phyloP scores from a whole-genome alignment of 73 alveolate species.

The Breviolum minutum region DNA sequence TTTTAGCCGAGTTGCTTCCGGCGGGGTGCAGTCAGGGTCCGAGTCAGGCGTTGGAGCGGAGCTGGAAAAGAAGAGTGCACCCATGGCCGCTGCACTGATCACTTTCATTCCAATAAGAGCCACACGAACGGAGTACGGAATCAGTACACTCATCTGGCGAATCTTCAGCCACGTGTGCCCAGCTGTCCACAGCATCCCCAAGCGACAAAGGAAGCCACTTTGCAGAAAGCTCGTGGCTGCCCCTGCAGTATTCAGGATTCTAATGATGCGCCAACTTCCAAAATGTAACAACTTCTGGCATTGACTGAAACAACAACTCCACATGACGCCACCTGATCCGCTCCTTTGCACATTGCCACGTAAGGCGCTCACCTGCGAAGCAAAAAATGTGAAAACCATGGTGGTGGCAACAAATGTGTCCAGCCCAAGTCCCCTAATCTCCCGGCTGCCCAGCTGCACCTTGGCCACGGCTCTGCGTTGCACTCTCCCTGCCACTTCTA shows the following conservation, averaged over 20 bases:
- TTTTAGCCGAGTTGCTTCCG: not conserved
- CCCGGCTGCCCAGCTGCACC: not conserved
- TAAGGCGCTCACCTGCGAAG: not conserved
- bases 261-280: too few relatives aligned
- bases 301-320: too few relatives aligned
- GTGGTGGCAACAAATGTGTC: too few relatives aligned
- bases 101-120: not conserved
- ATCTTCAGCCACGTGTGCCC: not conserved
- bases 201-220: not conserved
- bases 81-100: not conserved
- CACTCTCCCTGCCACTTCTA: not conserved
- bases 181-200: not conserved
- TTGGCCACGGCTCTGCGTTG: not conserved
- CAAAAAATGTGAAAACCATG: too few relatives aligned
- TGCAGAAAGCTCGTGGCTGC: not conserved
- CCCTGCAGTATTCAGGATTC: too few relatives aligned
- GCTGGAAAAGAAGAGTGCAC: not conserved
- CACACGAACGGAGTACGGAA: not conserved
- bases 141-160: not conserved
- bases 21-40: not conserved
- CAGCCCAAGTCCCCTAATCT: too few relatives aligned
- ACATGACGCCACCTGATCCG: not conserved
- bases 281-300: too few relatives aligned
- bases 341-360: not conserved
- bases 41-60: not conserved